Evolutionary conservation across 2,329 filamentous ascomycete species (phyloP), one percentile per base, ranked within the genome.

Genomic region (Sclerotinia subarctica): DNA sequence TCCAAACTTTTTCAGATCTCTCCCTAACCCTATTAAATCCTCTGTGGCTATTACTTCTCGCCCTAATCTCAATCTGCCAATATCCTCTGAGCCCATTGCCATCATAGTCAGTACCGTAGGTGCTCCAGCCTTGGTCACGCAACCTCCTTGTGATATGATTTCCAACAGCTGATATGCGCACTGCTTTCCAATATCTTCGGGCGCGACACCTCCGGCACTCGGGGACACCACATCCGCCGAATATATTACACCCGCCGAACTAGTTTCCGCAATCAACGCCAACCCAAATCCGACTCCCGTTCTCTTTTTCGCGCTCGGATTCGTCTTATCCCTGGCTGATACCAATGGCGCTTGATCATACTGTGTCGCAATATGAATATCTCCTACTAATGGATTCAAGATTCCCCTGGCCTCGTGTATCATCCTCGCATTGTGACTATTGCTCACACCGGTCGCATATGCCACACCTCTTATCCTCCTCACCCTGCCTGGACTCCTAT

Each of bases 71-170:
- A 99, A 79, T 69, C 95, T 86, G 5, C 95, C 95, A 19, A 99
- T 93, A 78, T 99, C 95, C 78, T 98, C 95, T 0, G 91, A 92
- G 0, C 95, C 95, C 95, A 99, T 98, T 46, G 94, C 93, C 95
- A 99, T 99, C 71, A 99, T 82, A 24, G 89, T 91, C 65, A 99
- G 79, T 72, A 97, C 85, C 0, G 90, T 94, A 3, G 87, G 83
- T 6, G 89, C 88, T 2, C 92, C 91, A 3, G 90, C 85, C 19
- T 83, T 84, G 65, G 88, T 90, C 3, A 92, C 91, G 77, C 93
- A 97, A 1, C 95, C 95, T 15, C 94, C 94, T 73, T 89, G 86
- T 64, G 86, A 86, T 70, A 98, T 90, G 29, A 88, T 85, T 79
- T 98, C 94, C 17, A 99, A 82, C 63, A 99, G 81, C 79, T 97